Evolutionary conservation across 441 rosid genomes (phyloP).

Genomic region (Pelargonium citronellum): DNA sequence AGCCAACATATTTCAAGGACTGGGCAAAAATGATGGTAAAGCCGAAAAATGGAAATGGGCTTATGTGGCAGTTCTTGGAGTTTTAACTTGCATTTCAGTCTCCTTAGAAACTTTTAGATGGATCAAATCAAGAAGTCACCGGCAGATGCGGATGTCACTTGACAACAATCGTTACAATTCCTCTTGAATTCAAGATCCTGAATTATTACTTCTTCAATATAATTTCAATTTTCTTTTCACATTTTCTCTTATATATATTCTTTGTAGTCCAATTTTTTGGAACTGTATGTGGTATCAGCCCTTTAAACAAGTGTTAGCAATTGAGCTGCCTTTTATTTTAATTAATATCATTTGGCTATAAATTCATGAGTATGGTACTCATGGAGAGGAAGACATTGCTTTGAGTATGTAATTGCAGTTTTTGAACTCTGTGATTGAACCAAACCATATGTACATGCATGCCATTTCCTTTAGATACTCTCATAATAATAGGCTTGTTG

Average conservation of each 20-base stretch:
- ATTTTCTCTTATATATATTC: too few relatives aligned
- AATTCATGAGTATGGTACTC: slow-evolving; percentile 39
- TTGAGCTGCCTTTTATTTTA: too few relatives aligned
- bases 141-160: slow-evolving; percentile 11
- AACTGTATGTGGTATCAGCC: too few relatives aligned
- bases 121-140: slow-evolving; percentile 21
- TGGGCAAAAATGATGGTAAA: slow-evolving; percentile 16
- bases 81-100: slow-evolving; percentile 21
- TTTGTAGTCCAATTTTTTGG: too few relatives aligned
- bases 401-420: slow-evolving; percentile 41
- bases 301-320: too few relatives aligned
- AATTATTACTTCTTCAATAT: background rate
- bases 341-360: too few relatives aligned
- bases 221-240: background rate
- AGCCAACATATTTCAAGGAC: slow-evolving; percentile 29
- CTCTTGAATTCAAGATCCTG: background rate
- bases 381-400: slow-evolving; percentile 52
- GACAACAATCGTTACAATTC: slow-evolving; percentile 10
- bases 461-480: slow-evolving; percentile 45
- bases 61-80: slow-evolving; percentile 28
- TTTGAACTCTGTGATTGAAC: slow-evolving; percentile 40
- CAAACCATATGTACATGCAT: slow-evolving; percentile 49
- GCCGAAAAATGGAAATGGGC: slow-evolving; percentile 33
- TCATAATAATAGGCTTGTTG: slow-evolving; percentile 53
- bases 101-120: slow-evolving; percentile 31